Percentiles rank a stretch among this genome's conserved stretches.
These are phyloP conservation scores for Linderniella brevidens DNA, from an alignment of 257 asterid species.

Conservation along the genomic window DNA sequence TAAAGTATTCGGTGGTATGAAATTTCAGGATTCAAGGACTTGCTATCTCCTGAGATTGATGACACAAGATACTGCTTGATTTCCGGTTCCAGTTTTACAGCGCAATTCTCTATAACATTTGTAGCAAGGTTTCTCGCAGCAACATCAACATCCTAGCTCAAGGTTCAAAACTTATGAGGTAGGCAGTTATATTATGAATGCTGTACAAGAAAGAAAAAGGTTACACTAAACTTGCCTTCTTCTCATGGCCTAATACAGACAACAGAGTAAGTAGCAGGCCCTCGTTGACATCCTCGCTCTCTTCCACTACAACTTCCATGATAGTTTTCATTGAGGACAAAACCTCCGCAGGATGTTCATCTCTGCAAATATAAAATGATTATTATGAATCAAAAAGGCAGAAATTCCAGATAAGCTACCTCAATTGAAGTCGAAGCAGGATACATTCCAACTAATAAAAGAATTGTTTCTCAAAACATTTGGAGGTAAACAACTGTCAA, in stretches of 20 bases:
- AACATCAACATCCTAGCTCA: conserved; percentile 38
- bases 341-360: conserved; percentile 63
- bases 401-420: neutral
- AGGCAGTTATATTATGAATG: conserved; percentile 2
- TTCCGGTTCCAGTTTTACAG: conserved; percentile 74
- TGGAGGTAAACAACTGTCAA: no score
- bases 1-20: conserved; percentile 62
- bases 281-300: conserved; percentile 79
- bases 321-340: conserved; percentile 84
- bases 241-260: conserved; percentile 68
- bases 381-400: neutral
- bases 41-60: conserved; percentile 75
- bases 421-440: neutral
- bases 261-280: conserved; percentile 49
- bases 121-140: conserved; percentile 82
- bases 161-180: conserved; percentile 9
- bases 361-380: conserved; percentile 24
- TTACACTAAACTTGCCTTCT: conserved; percentile 33
- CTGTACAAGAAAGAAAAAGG: conserved; percentile 1
- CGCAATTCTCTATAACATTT: conserved; percentile 64
- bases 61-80: conserved; percentile 73
- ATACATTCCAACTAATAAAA: no score
- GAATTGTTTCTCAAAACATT: no score
- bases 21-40: conserved; percentile 34
- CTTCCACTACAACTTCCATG: conserved; percentile 82